phyloP scores from a whole-genome alignment of 192 early-diverging fungal species.

The Haplosporangium gracile region DNA sequence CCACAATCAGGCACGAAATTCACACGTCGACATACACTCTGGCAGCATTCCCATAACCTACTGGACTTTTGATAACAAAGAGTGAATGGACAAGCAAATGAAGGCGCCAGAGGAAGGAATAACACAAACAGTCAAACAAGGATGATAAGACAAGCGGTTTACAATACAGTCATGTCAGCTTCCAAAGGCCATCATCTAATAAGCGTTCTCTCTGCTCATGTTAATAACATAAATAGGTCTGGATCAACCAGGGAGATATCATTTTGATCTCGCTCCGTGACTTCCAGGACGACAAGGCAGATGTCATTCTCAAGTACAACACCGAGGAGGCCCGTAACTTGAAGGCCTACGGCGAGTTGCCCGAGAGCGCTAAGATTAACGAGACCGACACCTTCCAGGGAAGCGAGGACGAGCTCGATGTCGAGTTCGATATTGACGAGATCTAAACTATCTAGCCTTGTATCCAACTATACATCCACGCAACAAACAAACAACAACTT shows the following conservation, averaged over 20 bases:
- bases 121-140: not conserved
- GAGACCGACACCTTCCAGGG: slow-evolving; percentile 79
- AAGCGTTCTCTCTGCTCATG: not conserved
- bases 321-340: slow-evolving; percentile 95
- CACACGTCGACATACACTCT: not conserved
- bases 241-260: slow-evolving; percentile 94
- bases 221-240: slow-evolving; percentile 56
- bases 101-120: not conserved
- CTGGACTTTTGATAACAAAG: not conserved
- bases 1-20: slow-evolving; percentile 1
- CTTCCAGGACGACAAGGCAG: slow-evolving; percentile 93
- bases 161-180: not conserved
- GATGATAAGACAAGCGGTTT: too few species aligned
- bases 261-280: slow-evolving; percentile 91
- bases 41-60: not conserved
- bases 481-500: not conserved
- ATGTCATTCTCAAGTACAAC: slow-evolving; percentile 96
- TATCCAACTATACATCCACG: not conserved
- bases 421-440: slow-evolving; percentile 97
- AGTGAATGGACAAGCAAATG: not conserved
- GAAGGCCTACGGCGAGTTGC: slow-evolving; percentile 95
- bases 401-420: slow-evolving; percentile 78
- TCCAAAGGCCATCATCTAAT: not conserved
- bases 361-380: slow-evolving; percentile 88
- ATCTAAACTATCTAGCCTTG: slow-evolving; percentile 39